These are phyloP conservation scores for Lolium perenne DNA, from an alignment of 176 grass and related monocot genomes.

Conservation along the genomic window DNA sequence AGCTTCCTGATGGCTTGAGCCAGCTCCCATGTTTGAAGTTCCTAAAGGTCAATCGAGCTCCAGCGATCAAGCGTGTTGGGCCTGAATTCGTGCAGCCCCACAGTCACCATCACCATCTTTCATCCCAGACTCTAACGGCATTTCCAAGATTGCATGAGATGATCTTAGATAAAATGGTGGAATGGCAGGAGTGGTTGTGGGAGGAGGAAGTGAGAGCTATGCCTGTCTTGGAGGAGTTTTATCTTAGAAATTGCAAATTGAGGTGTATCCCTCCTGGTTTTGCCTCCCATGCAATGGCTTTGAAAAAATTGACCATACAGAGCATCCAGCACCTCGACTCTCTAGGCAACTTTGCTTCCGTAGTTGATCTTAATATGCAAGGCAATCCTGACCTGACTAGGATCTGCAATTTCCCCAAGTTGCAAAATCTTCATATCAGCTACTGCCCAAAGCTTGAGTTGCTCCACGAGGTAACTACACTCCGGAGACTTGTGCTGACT, in stretches of 20 bases:
- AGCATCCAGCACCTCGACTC: neutral
- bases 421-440: neutral
- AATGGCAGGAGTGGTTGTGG: constrained; percentile 57
- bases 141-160: neutral
- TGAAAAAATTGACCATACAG: neutral
- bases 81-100: too few relatives aligned
- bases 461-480: neutral
- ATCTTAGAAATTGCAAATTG: constrained; percentile 33
- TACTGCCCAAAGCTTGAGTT: neutral
- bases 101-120: too few relatives aligned
- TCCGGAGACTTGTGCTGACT: too few relatives aligned
- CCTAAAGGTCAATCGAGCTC: too few relatives aligned
- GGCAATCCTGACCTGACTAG: neutral
- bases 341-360: constrained; percentile 7
- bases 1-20: too few relatives aligned
- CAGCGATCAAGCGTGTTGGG: too few relatives aligned
- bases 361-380: neutral
- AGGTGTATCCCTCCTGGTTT: constrained; percentile 22
- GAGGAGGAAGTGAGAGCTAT: constrained; percentile 39
- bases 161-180: constrained; percentile 27
- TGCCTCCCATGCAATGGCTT: neutral
- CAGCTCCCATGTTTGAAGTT: too few relatives aligned
- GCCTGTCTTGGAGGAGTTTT: constrained; percentile 32
- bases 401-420: neutral
- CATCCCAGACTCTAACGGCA: neutral